Percentiles rank a stretch among this genome's conserved stretches.
Evolutionary conservation across 2,329 filamentous ascomycete genomes (phyloP).

Genomic region (Xylariaceae sp.): DNA sequence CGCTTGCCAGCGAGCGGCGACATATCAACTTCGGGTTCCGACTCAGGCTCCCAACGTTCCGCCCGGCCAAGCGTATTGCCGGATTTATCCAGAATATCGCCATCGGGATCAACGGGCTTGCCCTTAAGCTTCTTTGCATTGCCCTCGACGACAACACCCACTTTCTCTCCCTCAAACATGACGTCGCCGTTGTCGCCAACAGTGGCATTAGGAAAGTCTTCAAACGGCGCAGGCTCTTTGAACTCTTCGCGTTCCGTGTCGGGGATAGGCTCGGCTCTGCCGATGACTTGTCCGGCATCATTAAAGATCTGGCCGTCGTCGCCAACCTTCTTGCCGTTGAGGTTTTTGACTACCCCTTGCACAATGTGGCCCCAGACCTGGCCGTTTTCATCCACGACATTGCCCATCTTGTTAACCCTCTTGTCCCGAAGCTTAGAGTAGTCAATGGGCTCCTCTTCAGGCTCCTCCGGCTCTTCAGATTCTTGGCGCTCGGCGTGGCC

Average conservation of each 20-base stretch:
- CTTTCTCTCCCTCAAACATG: conserved; percentile 47
- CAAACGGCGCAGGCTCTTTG: conserved; percentile 50
- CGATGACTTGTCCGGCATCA: conserved; percentile 64
- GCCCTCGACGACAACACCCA: conserved; percentile 61
- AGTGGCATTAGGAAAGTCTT: conserved; percentile 53
- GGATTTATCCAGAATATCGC: conserved; percentile 63
- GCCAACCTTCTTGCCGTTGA: conserved; percentile 61
- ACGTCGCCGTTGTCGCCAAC: conserved; percentile 53
- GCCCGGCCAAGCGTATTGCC: conserved; percentile 64
- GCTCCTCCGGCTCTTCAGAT: conserved; percentile 32
- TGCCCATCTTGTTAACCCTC: conserved; percentile 57
- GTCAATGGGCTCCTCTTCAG: conserved; percentile 39
- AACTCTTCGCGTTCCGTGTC: conserved; percentile 48
- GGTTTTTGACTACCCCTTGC: conserved; percentile 59
- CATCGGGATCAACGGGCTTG: conserved; percentile 63
- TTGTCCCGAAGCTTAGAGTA: conserved; percentile 48
- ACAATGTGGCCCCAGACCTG: conserved; percentile 58
- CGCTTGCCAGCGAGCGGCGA: conserved; percentile 64
- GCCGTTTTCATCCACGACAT: conserved; percentile 51
- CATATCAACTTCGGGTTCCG: conserved; percentile 53
- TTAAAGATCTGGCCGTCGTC: conserved; percentile 68
- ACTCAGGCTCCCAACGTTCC: conserved; percentile 59
- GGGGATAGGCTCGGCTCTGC: conserved; percentile 61
- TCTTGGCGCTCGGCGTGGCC: conserved; percentile 35
- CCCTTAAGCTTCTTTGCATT: conserved; percentile 61